Evolutionary conservation across 305 asterid species (phyloP).

Genomic region (Fraxinus angustifolia): DNA sequence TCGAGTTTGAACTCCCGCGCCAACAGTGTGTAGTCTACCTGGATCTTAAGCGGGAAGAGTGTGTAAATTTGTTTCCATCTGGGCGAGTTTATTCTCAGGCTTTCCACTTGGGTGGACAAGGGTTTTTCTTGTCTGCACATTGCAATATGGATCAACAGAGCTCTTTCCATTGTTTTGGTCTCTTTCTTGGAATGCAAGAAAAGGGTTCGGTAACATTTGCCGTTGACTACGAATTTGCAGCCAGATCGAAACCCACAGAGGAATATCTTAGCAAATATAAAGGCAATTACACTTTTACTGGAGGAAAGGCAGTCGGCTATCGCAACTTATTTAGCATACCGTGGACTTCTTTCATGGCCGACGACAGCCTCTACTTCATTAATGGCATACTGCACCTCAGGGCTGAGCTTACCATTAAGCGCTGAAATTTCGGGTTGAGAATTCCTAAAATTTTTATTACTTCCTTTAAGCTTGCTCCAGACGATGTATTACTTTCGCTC

Average conservation of each 20-base stretch:
- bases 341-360: slow-evolving; percentile 34
- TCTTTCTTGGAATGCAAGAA: slow-evolving; percentile 33
- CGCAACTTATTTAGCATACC: slow-evolving; percentile 28
- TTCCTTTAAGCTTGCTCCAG: not conserved
- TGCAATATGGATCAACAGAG: slow-evolving; percentile 35
- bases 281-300: slow-evolving; percentile 25
- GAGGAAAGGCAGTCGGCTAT: slow-evolving; percentile 29
- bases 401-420: slow-evolving; percentile 30
- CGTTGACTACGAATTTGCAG: slow-evolving; percentile 27
- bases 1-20: slow-evolving; percentile 34
- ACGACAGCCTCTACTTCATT: slow-evolving; percentile 33
- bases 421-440: not conserved
- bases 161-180: slow-evolving; percentile 22
- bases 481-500: not conserved
- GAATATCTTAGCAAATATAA: slow-evolving; percentile 20
- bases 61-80: slow-evolving; percentile 29
- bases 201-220: slow-evolving; percentile 29
- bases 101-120: slow-evolving; percentile 31
- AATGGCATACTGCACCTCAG: slow-evolving; percentile 31
- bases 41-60: slow-evolving; percentile 33
- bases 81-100: slow-evolving; percentile 25
- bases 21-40: slow-evolving; percentile 32
- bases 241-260: slow-evolving; percentile 25
- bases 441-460: not conserved
- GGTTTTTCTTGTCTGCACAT: slow-evolving; percentile 29